Base-by-base conservation (phyloP, 257 asterid species). In the Avicennia marina region DNA sequence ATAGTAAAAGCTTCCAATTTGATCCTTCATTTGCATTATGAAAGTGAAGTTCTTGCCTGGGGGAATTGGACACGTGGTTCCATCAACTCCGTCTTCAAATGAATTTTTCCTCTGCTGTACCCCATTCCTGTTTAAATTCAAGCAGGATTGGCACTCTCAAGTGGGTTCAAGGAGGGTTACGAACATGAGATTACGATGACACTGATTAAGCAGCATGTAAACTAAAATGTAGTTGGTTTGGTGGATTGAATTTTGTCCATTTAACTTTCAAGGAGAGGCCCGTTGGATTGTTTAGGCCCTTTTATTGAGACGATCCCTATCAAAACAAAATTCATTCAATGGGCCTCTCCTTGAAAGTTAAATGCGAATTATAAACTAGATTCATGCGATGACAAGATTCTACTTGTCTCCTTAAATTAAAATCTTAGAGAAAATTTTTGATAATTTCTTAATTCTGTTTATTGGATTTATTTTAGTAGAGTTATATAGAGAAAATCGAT, bases 51-150 rank as follows among this genome's bases (percentile, higher is more conserved):
- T 85, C 44, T 64, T 50, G 45, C 90, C 90, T 0, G 95, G 95
- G 31, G 90, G 91, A 20, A 85, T 85, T 9, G 95, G 90, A 29
- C 91, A 85, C 4, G 80, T 79, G 4, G 95, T 82, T 25, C 91
- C 95, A 11, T 38, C 60, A 0, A 82, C 91, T 38, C 95, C 95
- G 13, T 85, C 95, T 65, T 71, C 55, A 36, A 63, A 85, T 21
- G 95, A 82, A 56, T 82, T 80, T 62, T 62, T 82, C 75, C 89
- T 75, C 18, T 85, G 88, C 16, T 80, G 95, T 44, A 85, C 26
- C 0, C 95, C 91, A 18, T 56, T 80, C 95, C 87, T 85, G 63
- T 52, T 62, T 51, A n/a, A n/a, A 11, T 12, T 13, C n/a, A n/a
- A 51, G 40, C 20, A 21, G 7, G 12, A 9, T 13, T 29, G 8